These are phyloP conservation scores for Neonectria ditissima DNA, from an alignment of 2,329 filamentous ascomycete genomes.

Conservation along the genomic window DNA sequence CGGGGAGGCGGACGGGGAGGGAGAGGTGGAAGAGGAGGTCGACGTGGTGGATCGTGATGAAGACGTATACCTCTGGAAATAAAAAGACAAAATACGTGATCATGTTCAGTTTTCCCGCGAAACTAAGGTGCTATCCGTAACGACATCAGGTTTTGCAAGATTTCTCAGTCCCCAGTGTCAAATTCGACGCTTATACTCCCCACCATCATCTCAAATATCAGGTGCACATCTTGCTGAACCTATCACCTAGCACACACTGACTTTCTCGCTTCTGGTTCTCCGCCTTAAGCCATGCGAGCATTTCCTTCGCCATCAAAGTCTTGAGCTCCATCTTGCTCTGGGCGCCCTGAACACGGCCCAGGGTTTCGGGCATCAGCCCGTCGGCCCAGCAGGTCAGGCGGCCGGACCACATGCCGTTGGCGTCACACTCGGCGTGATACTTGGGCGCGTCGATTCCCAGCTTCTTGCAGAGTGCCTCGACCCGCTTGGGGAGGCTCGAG, in stretches of 20 bases:
- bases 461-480: slow-evolving; percentile 48
- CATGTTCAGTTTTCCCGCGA: not conserved
- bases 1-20: slow-evolving; percentile 55
- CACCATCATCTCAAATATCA: not conserved
- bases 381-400: slow-evolving; percentile 49
- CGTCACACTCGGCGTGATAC: slow-evolving; percentile 47
- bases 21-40: slow-evolving; percentile 41
- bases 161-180: not conserved
- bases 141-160: not conserved
- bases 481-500: slow-evolving; percentile 40
- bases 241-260: slow-evolving; percentile 1
- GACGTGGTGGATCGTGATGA: slow-evolving; percentile 30
- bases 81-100: not conserved
- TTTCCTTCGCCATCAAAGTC: slow-evolving; percentile 53
- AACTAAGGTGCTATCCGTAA: not conserved
- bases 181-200: not conserved
- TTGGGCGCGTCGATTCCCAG: slow-evolving; percentile 50
- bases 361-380: slow-evolving; percentile 44
- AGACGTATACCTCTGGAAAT: not conserved
- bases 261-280: slow-evolving; percentile 31
- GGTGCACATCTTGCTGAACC: not conserved
- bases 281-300: slow-evolving; percentile 53
- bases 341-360: slow-evolving; percentile 51
- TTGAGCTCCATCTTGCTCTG: slow-evolving; percentile 51
- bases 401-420: slow-evolving; percentile 52